Base-by-base conservation (phyloP, 129 eudicot genomes). In the Arctium lappa region DNA sequence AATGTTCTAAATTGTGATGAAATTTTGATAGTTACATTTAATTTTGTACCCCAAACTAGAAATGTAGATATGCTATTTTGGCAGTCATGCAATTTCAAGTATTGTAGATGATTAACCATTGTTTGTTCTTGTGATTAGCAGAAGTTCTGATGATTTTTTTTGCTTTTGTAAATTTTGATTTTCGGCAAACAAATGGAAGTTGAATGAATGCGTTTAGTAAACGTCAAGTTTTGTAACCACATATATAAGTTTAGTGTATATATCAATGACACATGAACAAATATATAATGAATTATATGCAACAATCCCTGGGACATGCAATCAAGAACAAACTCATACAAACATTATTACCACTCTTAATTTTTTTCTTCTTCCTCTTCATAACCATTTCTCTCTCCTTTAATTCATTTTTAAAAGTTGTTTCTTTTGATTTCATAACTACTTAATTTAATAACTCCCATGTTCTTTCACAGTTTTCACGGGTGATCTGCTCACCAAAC, bases 401-500 rank as follows among this genome's bases (percentile, higher is more conserved):
- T 65, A 10, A 29, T 71, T 33, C 8, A 3, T 30, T 48, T 68
- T 40, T 31, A 16, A 60, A 2, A 62, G 32, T 10, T 80, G 12
- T 29, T 15, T 30, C 65, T 78, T 75, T 33, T 53, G 44, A 40
- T 33, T 22, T 71, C 15, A 73, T 31, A 74, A n/a, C 30, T 53
- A 12, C 7, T 32, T 13, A 16, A 44, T 2, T 60, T 73, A 18
- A 15, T 1, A 33, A 46, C 22, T 32, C 6, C 2, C 27, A 8
- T 33, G 77, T 18, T 46, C 13, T 79, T 86, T 75, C 27, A 63
- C 72, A 82, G 88, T 85, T 80, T 70, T 31, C 73, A 76, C 69
- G 15, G 66, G 13, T 80, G 81, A 78, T 42, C 13, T 80, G 78
- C 33, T 39, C 56, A 80, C 78, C 73, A 80, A 85, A 30, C 66